A percentile compares a stretch with the other conserved stretches of the same genome.
These are phyloP conservation scores for Puya raimondii DNA, from an alignment of 176 grass and related monocot species.

Conservation along the genomic window DNA sequence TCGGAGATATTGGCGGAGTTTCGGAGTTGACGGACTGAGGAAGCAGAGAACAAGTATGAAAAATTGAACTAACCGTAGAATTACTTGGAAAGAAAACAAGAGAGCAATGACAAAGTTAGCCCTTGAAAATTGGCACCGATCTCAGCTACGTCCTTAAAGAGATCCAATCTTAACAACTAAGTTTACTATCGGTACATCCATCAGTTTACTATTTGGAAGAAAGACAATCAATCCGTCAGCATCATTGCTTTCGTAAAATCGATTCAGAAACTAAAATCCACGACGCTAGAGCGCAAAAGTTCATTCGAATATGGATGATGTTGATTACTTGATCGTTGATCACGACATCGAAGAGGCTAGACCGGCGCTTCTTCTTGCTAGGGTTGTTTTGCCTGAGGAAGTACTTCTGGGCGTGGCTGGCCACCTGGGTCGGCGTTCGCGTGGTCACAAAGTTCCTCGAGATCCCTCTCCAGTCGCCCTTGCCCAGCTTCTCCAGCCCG, in stretches of 20 bases:
- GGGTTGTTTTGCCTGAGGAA: slow-evolving; percentile 81
- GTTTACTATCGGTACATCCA: too few relatives aligned
- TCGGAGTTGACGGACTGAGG: not conserved
- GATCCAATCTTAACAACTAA: too few relatives aligned
- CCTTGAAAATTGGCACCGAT: too few relatives aligned
- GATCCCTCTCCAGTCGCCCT: slow-evolving; percentile 92
- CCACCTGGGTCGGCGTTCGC: slow-evolving; percentile 86
- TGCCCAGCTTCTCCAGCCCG: slow-evolving; percentile 66
- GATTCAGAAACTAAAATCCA: too few relatives aligned
- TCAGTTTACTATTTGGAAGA: too few relatives aligned
- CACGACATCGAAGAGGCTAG: slow-evolving; percentile 86
- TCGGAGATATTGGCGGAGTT: not conserved
- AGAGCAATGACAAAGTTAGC: too few relatives aligned
- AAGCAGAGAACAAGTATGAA: not conserved
- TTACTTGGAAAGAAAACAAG: too few relatives aligned
- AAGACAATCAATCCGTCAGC: too few relatives aligned
- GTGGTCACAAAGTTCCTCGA: slow-evolving; percentile 78
- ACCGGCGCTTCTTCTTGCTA: slow-evolving; percentile 73
- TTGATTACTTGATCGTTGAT: not conserved
- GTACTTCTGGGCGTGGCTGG: slow-evolving; percentile 97
- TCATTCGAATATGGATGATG: not conserved
- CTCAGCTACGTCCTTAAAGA: too few relatives aligned
- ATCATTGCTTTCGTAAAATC: too few relatives aligned
- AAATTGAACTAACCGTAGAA: not conserved
- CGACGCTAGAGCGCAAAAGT: not conserved